Base-by-base conservation (phyloP, 2,329 filamentous ascomycete species). In the Blastomyces gilchristii region DNA sequence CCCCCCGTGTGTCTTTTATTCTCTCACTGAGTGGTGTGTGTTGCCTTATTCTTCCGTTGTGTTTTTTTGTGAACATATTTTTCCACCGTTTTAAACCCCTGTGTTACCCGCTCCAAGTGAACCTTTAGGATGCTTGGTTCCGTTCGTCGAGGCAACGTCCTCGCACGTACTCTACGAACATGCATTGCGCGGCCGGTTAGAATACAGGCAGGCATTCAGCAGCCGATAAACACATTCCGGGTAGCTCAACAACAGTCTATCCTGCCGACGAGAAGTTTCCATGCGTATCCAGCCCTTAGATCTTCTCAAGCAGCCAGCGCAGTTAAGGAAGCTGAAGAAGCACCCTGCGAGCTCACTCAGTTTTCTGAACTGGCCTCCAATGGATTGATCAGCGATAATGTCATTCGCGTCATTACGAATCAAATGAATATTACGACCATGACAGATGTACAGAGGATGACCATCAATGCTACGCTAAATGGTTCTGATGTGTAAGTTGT, bases 361-460 rank as follows among this genome's bases (percentile, higher is more conserved):
- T 80, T 80, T 63, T 64, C 69, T 18, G 74, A 79, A 53, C 67
- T 81, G 58, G 70, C 68, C 39, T 67, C 71, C 1, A 67, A 72
- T 37, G 72, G 72, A 2, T 64, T 80, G 57, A 83, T 96, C 52
- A 81, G 92, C 71, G 71, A 76, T 31, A 84, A 81, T 64, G 76
- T 97, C 60, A 80, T 96, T 66, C 71, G 80, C 3, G 82, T 87
- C 34, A 86, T 99, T 69, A 88, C 84, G 1, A 69, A 83, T 5
- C 83, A 85, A 61, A 89, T 97, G 87, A 79, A 82, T 37, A 87
- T 97, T 69, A 83, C 88, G 59, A 85, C 80, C 50, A 97, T 99
- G 94, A 97, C 93, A 28, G 88, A 94, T 28, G 93, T 99, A 16
- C 94, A 99, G 76, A 82, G 85, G 58, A 83, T 87, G 73, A 96